phyloP scores from a whole-genome alignment of 768 basidiomycete genomes.

The Boletales sp. region DNA sequence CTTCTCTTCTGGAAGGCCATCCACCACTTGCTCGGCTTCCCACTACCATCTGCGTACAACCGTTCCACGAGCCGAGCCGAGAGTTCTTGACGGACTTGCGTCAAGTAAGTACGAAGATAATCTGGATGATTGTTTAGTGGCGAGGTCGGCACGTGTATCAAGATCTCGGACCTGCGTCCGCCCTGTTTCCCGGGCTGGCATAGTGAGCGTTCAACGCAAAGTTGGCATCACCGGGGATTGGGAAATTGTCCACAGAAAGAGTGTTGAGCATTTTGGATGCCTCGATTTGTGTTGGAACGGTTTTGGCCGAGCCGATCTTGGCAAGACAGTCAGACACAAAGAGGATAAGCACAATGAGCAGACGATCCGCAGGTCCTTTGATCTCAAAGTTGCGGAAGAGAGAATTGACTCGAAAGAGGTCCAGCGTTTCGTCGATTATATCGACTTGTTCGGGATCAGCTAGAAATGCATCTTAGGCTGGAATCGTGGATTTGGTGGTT shows the following conservation, averaged over 20 bases:
- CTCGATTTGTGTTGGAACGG: slow-evolving; percentile 72
- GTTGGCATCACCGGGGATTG: slow-evolving; percentile 93
- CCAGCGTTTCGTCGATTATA: slow-evolving; percentile 93
- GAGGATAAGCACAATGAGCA: slow-evolving; percentile 95
- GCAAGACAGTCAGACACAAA: slow-evolving; percentile 97
- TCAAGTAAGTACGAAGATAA: slow-evolving; percentile 85
- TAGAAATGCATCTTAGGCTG: slow-evolving; percentile 30
- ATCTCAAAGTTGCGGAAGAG: slow-evolving; percentile 99
- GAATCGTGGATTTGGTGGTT: slow-evolving; percentile 4
- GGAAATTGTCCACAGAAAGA: slow-evolving; percentile 88
- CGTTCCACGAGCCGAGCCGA: slow-evolving; percentile 82
- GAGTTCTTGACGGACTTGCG: slow-evolving; percentile 90
- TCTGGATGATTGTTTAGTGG: slow-evolving; percentile 45
- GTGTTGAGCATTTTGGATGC: slow-evolving; percentile 88
- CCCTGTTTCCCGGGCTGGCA: slow-evolving; percentile 67
- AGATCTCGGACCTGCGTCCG: slow-evolving; percentile 70
- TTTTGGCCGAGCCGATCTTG: slow-evolving; percentile 73
- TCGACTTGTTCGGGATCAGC: slow-evolving; percentile 79
- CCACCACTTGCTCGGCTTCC: slow-evolving; percentile 99
- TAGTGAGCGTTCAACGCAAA: slow-evolving; percentile 94
- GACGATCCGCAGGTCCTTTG: slow-evolving; percentile 94
- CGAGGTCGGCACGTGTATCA: neutral
- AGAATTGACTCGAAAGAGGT: slow-evolving; percentile 97
- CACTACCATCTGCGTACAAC: slow-evolving; percentile 89
- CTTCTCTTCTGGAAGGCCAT: slow-evolving; percentile 99